Conservation (phyloP, 2,329 filamentous ascomycete species). For the Cladosporium sp. region DNA sequence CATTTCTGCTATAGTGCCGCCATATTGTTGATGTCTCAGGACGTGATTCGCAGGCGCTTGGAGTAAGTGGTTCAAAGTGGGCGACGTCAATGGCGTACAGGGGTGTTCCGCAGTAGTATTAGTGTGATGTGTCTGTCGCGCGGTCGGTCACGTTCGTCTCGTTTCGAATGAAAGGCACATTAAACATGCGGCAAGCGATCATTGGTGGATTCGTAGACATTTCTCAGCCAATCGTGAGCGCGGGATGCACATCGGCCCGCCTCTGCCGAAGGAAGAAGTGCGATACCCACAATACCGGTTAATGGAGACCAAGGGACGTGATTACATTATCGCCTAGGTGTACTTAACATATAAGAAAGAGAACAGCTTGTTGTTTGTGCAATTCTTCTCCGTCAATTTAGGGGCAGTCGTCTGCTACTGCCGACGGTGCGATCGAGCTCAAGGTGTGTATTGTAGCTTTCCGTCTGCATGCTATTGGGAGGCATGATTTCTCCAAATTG, state of each 20-base stretch:
- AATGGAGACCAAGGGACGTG: neutral
- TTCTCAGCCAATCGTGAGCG: neutral
- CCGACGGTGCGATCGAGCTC: neutral
- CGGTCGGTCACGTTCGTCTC: too few species aligned
- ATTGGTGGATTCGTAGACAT: neutral
- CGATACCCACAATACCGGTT: too few species aligned
- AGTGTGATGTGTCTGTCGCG: neutral
- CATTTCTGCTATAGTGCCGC: neutral
- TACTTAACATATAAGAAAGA: neutral
- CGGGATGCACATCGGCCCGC: neutral
- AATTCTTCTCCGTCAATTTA: too few species aligned
- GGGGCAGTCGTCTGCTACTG: too few species aligned
- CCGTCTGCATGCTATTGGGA: neutral
- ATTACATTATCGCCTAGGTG: neutral
- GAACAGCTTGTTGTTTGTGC: neutral
- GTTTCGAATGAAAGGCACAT: neutral
- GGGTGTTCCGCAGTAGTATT: neutral
- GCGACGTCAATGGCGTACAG: conserved; percentile 19
- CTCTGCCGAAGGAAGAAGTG: neutral
- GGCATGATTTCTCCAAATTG: neutral
- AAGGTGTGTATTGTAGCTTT: neutral
- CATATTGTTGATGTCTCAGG: neutral
- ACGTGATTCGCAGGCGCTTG: neutral
- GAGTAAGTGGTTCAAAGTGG: conserved; percentile 4
- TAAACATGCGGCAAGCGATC: neutral